These are phyloP conservation scores for Calonectria naviculata DNA, from an alignment of 2,329 filamentous ascomycete species.

Conservation along the genomic window DNA sequence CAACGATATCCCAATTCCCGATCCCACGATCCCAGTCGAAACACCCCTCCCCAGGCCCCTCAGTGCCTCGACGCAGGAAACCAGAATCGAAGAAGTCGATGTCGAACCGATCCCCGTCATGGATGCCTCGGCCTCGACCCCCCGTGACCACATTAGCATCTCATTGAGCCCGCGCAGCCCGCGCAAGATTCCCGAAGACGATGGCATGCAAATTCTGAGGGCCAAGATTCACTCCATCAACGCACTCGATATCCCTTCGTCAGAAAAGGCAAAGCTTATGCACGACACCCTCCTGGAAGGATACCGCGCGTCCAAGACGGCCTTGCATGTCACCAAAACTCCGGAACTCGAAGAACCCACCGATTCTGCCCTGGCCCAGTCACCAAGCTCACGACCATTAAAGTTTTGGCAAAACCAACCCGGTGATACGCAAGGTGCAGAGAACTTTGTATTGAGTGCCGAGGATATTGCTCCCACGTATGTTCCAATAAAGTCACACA, in stretches of 20 bases:
- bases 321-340: conserved; percentile 27
- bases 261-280: conserved; percentile 78
- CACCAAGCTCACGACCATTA: conserved; percentile 59
- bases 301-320: conserved; percentile 59
- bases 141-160: conserved; percentile 48
- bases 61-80: conserved; percentile 49
- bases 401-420: conserved; percentile 68
- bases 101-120: conserved; percentile 29
- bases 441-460: conserved; percentile 63
- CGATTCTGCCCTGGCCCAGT: conserved; percentile 51
- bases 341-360: conserved; percentile 27
- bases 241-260: conserved; percentile 64
- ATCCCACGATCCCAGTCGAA: conserved; percentile 34
- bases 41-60: conserved; percentile 42
- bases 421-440: conserved; percentile 50
- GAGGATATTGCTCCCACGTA: conserved; percentile 77
- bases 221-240: conserved; percentile 77
- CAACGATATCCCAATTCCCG: conserved; percentile 31
- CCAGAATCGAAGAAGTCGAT: conserved; percentile 46
- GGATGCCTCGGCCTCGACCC: conserved; percentile 31
- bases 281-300: conserved; percentile 78
- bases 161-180: conserved; percentile 43
- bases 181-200: conserved; percentile 74
- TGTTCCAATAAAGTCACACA: conserved; percentile 63
- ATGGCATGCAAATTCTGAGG: conserved; percentile 79